Evolutionary conservation across 2,329 filamentous ascomycete species (phyloP), one percentile per base, ranked within the genome.

Genomic region (Lojkania enalia): DNA sequence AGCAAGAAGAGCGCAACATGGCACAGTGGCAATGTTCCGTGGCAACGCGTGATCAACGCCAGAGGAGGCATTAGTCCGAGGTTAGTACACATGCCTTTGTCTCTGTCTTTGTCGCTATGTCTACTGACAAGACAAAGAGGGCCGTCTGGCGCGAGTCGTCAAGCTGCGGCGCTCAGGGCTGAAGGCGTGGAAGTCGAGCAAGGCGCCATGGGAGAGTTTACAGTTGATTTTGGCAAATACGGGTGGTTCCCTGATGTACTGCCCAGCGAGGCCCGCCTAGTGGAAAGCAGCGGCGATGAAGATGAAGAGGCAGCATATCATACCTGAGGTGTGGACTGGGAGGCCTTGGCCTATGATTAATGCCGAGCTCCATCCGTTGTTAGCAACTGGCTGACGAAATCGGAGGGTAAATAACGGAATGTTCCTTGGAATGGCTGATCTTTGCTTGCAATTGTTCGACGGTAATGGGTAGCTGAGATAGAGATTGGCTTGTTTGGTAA

Each of bases 21-120:
- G 72, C 86, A 96, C 67, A 76, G 80, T 47, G 76, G 75, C 18
- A 96, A 86, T 54, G 92, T 97, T 3, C 92, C 92, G 0, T 97
- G 92, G 92, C 92, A 97, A 74, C 78, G 94, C 46, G 88, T 97
- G 48, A 87, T 97, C 65, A 96, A 92, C 68, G 75, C 88, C 12
- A 92, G 88, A 70, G 91, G 92, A 16, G 76, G 83, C 47, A 95
- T 97, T 55, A 95, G 90, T 33, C 87, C 87, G 5, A 82, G 91
- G 89, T 92, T 62, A 55, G 74, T 66, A 16, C 9, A 15, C 35
- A 12, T n/a, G 35, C 21, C 29, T 48, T 49, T 42, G 19, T 46
- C 18, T 44, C 38, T 16, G 40, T 52, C 33, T 46, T 52, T 42
- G 46, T 51, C 49, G 44, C 39, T 38, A 35, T 51, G 25, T 50